Base-by-base conservation (phyloP, 805 yeast species). In the Yamadazyma takamatsuzukensis region DNA sequence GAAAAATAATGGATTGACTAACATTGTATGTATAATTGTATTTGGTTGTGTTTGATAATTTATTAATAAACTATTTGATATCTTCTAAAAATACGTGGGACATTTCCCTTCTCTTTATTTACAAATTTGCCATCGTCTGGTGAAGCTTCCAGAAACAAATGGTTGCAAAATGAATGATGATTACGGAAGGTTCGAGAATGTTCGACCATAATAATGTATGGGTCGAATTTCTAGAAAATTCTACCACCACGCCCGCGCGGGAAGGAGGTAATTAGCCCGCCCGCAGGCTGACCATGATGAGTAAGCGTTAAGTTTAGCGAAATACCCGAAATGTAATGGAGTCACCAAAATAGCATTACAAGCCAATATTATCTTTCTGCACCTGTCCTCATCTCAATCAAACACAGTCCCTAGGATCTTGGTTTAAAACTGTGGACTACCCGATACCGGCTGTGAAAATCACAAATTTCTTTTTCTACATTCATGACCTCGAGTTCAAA, bases 1-100 rank as follows among this genome's bases (percentile, higher is more conserved):
- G 23, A 19, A 35, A 37, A 43, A 43, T 39, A 40, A 37, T 39
- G 47, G 47, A 18, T 43, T 43, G 30, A 40, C 44, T 40, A 42
- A 37, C 44, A 39, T 40, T 33, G 26, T 40, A 8, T n/a, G n/a
- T n/a, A n/a, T 17, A 27, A 17, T 27, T n/a, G 13, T 15, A 17
- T 29, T 15, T 7, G 13, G 15, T 13, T 29, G 23, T 14, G 15
- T 11, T 29, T 37, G 24, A 16, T 29, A 18, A 15, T 8, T 27
- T 18, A 5, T 21, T 18, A 11, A 15, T 22, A 17, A 27, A 12
- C 6, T n/a, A 25, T 13, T 25, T 15, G 16, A 11, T 19, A 19
- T 7, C 10, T 8, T 19, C 7, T 19, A 11, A 19, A 8, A 11
- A 19, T 19, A 19, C 10, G 6, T 14, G 21, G 32, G 33, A 18